Percentiles rank a stretch among this genome's conserved stretches.
phyloP scores from a whole-genome alignment of 768 basidiomycete genomes.

The Russula emetica region DNA sequence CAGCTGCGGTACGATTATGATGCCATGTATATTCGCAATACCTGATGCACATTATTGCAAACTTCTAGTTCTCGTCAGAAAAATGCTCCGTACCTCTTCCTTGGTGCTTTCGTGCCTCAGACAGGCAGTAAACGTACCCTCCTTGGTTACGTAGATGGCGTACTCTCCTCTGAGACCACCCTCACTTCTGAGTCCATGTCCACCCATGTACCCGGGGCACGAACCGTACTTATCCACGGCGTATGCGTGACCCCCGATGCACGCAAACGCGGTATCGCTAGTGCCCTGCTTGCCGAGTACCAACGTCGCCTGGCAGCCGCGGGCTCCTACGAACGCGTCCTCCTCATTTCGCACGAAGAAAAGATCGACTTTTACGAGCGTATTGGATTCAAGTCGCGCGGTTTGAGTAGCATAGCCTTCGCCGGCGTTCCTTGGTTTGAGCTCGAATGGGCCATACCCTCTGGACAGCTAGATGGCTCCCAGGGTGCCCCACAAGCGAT shows the following conservation, averaged over 20 bases:
- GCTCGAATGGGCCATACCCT: slow-evolving; percentile 40
- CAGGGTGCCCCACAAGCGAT: slow-evolving; percentile 25
- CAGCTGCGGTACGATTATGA: slow-evolving; percentile 45
- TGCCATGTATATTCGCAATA: background rate
- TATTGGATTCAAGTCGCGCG: slow-evolving; percentile 57
- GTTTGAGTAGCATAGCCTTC: slow-evolving; percentile 54
- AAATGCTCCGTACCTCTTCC: slow-evolving; percentile 55
- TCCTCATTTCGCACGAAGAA: slow-evolving; percentile 61
- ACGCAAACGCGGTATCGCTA: slow-evolving; percentile 47
- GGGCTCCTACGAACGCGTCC: slow-evolving; percentile 43
- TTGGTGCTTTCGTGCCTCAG: slow-evolving; percentile 51
- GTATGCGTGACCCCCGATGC: slow-evolving; percentile 51
- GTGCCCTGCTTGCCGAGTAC: slow-evolving; percentile 55
- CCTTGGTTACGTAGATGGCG: slow-evolving; percentile 65
- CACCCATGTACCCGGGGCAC: slow-evolving; percentile 47
- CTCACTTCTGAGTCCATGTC: slow-evolving; percentile 71
- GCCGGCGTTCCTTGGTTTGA: slow-evolving; percentile 62
- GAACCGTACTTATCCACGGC: slow-evolving; percentile 64
- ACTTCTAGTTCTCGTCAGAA: slow-evolving; percentile 52
- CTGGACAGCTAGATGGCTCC: slow-evolving; percentile 14
- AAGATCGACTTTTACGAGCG: slow-evolving; percentile 53
- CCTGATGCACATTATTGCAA: background rate
- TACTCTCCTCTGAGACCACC: slow-evolving; percentile 48
- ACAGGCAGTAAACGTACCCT: slow-evolving; percentile 39
- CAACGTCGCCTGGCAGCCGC: slow-evolving; percentile 42